A percentile compares a stretch with the other conserved stretches of the same genome.
These are phyloP conservation scores for bread wheat (Triticum aestivum) DNA, from an alignment of 176 grass and related monocot genomes.

Conservation along the genomic window IWGSC_CS_RefSeq_v2.1 NC_057798.1:704061967-704062466, in stretches of 20 bases:
- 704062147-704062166: conserved; percentile 61
- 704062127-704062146: conserved; percentile 62
- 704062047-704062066: conserved; percentile 58
- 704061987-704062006: conserved; percentile 60
- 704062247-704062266: neutral
- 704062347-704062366: neutral
- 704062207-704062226: conserved; percentile 47
- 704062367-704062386: neutral
- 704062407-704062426: neutral
- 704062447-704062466: neutral
- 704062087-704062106: conserved; percentile 56
- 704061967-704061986: conserved; percentile 47
- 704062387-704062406: neutral
- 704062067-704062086: conserved; percentile 48
- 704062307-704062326: neutral
- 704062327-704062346: neutral
- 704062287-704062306: neutral
- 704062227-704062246: neutral
- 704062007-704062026: conserved; percentile 78
- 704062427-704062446: conserved; percentile 10
- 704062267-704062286: neutral
- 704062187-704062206: conserved; percentile 50
- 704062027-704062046: conserved; percentile 56
- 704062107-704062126: conserved; percentile 78
- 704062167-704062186: conserved; percentile 55